Percentiles rank a stretch among this genome's conserved stretches.
These are phyloP conservation scores for Lindgomyces ingoldianus DNA, from an alignment of 495 filamentous ascomycete genomes.

Conservation along the genomic window DNA sequence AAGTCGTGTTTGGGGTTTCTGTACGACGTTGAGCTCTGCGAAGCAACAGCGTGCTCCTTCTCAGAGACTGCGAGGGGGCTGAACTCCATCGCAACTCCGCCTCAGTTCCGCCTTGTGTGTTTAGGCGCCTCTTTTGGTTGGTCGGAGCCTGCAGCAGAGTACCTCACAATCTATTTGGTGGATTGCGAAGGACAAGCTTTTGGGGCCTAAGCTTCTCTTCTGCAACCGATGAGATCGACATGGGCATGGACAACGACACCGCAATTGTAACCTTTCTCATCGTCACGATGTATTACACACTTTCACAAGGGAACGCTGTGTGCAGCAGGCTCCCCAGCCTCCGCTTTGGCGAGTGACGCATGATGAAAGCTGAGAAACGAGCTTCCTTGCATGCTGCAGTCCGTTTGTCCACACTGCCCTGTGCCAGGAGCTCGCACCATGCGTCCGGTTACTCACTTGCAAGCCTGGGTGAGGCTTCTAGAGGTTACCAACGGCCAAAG, in stretches of 20 bases:
- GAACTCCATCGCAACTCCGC: too few species aligned
- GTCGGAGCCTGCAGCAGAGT: neutral
- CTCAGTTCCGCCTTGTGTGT: neutral
- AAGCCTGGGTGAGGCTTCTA: neutral
- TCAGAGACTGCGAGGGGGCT: neutral
- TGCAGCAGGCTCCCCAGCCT: too few species aligned
- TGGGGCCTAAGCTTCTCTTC: neutral
- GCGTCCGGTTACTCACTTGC: too few species aligned
- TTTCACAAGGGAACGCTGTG: too few species aligned
- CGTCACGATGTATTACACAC: too few species aligned
- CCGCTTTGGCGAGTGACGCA: too few species aligned
- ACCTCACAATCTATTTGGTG: neutral
- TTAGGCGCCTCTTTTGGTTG: neutral
- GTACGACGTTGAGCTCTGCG: neutral
- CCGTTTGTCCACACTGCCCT: too few species aligned
- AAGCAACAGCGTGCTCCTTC: neutral
- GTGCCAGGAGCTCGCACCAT: too few species aligned
- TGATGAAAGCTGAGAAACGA: too few species aligned
- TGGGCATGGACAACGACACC: neutral
- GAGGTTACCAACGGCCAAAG: neutral
- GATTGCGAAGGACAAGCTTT: neutral
- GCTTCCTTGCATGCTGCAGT: too few species aligned
- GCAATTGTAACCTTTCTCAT: neutral
- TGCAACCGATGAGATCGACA: neutral
- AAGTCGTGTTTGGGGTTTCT: neutral